phyloP scores from a whole-genome alignment of 768 basidiomycete species.

The Podaxis carcinomalis region DNA sequence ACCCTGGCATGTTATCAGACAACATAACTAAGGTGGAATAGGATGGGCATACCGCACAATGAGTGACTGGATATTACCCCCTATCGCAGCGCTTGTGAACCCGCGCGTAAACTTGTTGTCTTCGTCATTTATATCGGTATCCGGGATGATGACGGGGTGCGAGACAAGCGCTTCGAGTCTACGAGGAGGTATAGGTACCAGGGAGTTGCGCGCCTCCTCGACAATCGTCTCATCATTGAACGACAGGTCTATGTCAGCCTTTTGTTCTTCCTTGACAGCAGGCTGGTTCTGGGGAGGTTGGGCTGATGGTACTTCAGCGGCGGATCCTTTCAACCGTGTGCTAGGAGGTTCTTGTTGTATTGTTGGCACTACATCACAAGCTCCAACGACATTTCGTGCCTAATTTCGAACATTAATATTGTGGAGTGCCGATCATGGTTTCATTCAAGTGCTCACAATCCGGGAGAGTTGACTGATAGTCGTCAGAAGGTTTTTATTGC shows the following conservation, averaged over 20 bases:
- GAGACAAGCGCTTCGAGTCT: conserved; percentile 17
- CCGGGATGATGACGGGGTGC: conserved; percentile 22
- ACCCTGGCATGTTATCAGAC: conserved; percentile 17
- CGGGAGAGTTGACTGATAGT: conserved; percentile 26
- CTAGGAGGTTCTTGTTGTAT: not conserved
- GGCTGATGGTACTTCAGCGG: not conserved
- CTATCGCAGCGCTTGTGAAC: conserved; percentile 32
- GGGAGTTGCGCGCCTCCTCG: not conserved
- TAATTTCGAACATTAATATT: not conserved
- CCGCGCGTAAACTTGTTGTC: conserved; percentile 35
- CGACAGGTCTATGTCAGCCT: conserved; percentile 1
- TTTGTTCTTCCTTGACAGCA: not conserved
- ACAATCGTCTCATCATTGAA: conserved; percentile 12
- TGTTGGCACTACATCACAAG: not conserved
- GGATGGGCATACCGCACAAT: conserved; percentile 28
- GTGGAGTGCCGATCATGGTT: not conserved
- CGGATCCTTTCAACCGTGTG: not conserved
- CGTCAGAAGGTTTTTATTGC: conserved; percentile 20
- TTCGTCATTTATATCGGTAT: conserved; percentile 16
- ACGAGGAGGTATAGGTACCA: conserved; percentile 17
- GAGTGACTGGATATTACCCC: conserved; percentile 34
- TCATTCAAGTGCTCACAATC: conserved; percentile 17
- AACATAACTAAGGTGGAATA: not conserved
- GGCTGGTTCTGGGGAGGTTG: not conserved
- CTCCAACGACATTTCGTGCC: conserved; percentile 11